phyloP scores from a whole-genome alignment of 1,139 yeast species.

The Pichia sp. region DNA sequence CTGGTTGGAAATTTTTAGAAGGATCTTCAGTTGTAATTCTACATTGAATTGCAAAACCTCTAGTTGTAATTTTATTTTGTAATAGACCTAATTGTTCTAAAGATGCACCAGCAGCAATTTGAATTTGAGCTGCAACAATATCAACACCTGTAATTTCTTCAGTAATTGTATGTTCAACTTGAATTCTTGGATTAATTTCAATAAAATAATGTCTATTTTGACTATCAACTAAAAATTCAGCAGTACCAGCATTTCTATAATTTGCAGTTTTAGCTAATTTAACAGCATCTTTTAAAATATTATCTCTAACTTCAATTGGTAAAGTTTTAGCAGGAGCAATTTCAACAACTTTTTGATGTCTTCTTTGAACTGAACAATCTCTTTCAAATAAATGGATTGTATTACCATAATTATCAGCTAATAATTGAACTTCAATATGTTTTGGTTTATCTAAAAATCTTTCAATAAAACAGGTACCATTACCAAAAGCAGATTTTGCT shows the following conservation, averaged over 20 bases:
- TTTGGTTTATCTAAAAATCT: constrained; percentile 92
- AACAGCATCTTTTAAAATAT: constrained; percentile 91
- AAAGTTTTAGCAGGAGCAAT: constrained; percentile 97
- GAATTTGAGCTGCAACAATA: constrained; percentile 96
- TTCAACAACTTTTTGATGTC: constrained; percentile 98
- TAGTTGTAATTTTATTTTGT: constrained; percentile 89
- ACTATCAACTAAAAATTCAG: constrained; percentile 90
- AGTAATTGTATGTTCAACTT: constrained; percentile 97
- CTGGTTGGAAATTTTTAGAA: constrained; percentile 93
- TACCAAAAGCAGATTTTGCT: constrained; percentile 92
- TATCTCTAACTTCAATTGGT: constrained; percentile 76
- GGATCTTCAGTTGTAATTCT: constrained; percentile 99
- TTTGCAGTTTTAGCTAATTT: constrained; percentile 81
- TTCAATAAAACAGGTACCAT: constrained; percentile 97
- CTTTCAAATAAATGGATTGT: constrained; percentile 95
- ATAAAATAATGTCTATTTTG: constrained; percentile 96
- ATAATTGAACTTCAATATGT: constrained; percentile 94
- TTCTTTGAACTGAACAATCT: constrained; percentile 98
- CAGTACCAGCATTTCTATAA: constrained; percentile 97
- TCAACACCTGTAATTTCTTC: constrained; percentile 99
- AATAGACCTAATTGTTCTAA: constrained; percentile 83
- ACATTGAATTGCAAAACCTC: constrained; percentile 98
- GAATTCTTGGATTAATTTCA: constrained; percentile 98
- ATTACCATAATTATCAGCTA: constrained; percentile 92
- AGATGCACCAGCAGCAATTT: constrained; percentile 98